Percentiles rank a stretch among this genome's conserved stretches.
Conservation (phyloP, 73 alveolate species). For the Breviolum minutum region DNA sequence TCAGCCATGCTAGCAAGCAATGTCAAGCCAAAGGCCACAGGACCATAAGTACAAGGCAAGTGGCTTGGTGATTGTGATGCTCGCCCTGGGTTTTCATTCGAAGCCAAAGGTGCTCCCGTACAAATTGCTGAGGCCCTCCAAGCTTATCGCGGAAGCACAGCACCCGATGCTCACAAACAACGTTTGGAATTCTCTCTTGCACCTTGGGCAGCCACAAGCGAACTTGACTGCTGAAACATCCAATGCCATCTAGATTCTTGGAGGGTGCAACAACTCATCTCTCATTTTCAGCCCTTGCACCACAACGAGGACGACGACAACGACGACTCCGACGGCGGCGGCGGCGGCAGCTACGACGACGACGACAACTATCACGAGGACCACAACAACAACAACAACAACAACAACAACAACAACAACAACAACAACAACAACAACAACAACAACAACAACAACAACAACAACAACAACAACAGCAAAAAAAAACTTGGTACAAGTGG, state of each 20-base stretch:
- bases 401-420: too few species aligned
- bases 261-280: background rate
- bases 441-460: background rate
- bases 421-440: too few species aligned
- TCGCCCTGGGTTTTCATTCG: slow-evolving; percentile 54
- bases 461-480: background rate
- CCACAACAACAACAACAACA: too few species aligned
- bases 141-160: slow-evolving; percentile 39
- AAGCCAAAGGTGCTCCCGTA: slow-evolving; percentile 80
- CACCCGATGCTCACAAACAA: slow-evolving; percentile 91
- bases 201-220: slow-evolving; percentile 19
- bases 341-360: background rate
- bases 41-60: background rate
- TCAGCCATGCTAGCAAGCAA: background rate
- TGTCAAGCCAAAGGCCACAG: background rate
- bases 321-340: too few species aligned
- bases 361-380: background rate
- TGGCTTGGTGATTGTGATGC: slow-evolving; percentile 82
- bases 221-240: background rate
- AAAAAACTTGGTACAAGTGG: background rate
- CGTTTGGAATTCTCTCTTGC: slow-evolving; percentile 40
- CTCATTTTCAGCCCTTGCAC: background rate
- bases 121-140: slow-evolving; percentile 20
- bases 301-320: background rate
- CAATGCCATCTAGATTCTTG: background rate